Evolutionary conservation across 257 asterid genomes (phyloP).

Genomic region (Gentiana straminea): DNA sequence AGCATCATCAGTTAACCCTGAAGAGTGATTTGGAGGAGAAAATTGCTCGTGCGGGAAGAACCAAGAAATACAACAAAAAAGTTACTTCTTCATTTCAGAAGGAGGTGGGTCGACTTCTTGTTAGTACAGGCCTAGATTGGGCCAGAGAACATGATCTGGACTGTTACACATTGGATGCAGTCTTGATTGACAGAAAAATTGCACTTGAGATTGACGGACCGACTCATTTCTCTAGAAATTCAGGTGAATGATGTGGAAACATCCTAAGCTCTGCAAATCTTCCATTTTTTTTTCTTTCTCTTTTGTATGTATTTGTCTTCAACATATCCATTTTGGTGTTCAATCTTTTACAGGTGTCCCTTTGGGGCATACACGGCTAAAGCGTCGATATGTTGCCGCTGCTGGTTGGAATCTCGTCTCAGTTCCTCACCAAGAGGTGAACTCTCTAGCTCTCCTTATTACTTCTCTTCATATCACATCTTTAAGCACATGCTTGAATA

Average conservation of each 20-base stretch:
- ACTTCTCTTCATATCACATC: constrained; percentile 1
- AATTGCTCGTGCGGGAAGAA: constrained; percentile 51
- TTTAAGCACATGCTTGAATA: not conserved
- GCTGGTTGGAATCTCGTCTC: constrained; percentile 85
- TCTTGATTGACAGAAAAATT: constrained; percentile 54
- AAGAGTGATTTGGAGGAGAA: constrained; percentile 47
- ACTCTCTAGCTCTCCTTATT: constrained; percentile 9
- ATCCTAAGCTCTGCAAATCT: not conserved
- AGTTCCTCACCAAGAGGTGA: constrained; percentile 66
- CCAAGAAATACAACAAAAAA: constrained; percentile 73
- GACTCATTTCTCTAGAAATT: constrained; percentile 90
- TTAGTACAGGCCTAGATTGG: constrained; percentile 91
- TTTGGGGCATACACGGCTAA: constrained; percentile 80
- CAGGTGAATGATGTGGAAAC: constrained; percentile 32
- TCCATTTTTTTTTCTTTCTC: not conserved
- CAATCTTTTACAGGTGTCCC: constrained; percentile 45
- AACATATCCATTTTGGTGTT: not conserved
- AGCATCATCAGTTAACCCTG: constrained; percentile 48
- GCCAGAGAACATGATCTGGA: constrained; percentile 59
- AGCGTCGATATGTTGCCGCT: constrained; percentile 53
- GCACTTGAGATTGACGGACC: constrained; percentile 96
- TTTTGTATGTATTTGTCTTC: not conserved
- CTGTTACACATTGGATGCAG: constrained; percentile 90
- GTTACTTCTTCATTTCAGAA: constrained; percentile 85
- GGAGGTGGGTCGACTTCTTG: constrained; percentile 86